Percentiles rank a stretch among this genome's conserved stretches.
Evolutionary conservation across 1,139 yeast genomes (phyloP).

Genomic region (Debaryomyces sp.): DNA sequence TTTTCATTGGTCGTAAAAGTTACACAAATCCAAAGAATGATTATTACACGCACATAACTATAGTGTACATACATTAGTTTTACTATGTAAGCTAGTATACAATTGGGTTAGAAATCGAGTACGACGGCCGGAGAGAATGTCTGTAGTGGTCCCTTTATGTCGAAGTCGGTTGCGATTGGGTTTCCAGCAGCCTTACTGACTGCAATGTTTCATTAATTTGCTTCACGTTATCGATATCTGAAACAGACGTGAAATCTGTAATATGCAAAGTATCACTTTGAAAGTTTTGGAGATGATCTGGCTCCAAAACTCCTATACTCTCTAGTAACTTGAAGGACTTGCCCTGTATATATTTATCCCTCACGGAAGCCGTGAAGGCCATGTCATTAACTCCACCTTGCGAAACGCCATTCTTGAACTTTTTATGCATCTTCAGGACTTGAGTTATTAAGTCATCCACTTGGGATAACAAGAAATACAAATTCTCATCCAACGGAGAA

Average conservation of each 20-base stretch:
- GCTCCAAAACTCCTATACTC: slow-evolving; percentile 23
- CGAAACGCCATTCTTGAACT: slow-evolving; percentile 24
- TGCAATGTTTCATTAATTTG: slow-evolving; percentile 9
- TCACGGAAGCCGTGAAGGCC: slow-evolving; percentile 24
- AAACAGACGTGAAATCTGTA: slow-evolving; percentile 4
- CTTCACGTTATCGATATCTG: slow-evolving; percentile 11
- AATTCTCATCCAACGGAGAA: slow-evolving; percentile 56
- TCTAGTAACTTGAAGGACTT: slow-evolving; percentile 28
- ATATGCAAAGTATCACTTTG: not conserved
- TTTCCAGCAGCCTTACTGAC: not conserved
- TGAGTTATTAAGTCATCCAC: slow-evolving; percentile 43
- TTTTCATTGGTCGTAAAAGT: slow-evolving; percentile 7
- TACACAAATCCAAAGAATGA: not conserved
- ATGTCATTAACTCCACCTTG: slow-evolving; percentile 17
- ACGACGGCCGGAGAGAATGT: not conserved
- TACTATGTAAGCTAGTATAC: slow-evolving; percentile 5
- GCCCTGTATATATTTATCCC: slow-evolving; percentile 34
- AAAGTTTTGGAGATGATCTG: slow-evolving; percentile 5
- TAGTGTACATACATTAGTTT: not conserved
- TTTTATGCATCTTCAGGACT: slow-evolving; percentile 33
- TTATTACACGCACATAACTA: not conserved
- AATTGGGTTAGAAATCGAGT: not conserved
- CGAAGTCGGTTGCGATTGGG: not conserved
- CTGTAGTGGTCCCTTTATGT: not conserved
- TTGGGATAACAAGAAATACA: slow-evolving; percentile 47